Base-by-base conservation (phyloP, 495 filamentous ascomycete species). In the Hypomontagnella monticulosa region DNA sequence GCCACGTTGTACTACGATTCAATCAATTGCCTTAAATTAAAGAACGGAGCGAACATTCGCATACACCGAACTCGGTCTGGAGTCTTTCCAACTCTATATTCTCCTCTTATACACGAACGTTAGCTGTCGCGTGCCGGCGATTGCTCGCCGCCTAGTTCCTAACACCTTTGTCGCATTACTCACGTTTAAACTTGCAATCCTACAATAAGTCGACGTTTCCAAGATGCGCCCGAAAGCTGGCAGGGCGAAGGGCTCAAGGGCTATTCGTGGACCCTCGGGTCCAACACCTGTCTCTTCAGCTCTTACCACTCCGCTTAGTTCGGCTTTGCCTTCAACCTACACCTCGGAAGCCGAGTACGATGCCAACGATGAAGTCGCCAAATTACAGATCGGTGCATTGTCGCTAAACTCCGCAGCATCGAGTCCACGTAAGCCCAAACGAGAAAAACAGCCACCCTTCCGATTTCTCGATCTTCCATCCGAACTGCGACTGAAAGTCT, bases 391-490 rank as follows among this genome's bases (percentile, higher is more conserved):
- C 16, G 62, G 69, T 32, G 70, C 68, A 0, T 52, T 81, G 23
- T 69, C 75, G 8, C 61, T 81, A 8, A 57, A 71, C 42, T 61
- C 62, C n/a, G 54, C 65, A 14, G 16, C 57, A 38, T 42, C 63
- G 12, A 61, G 47, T 18, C 44, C 23, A 16, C 66, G 57, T 10
- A 64, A 57, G 14, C 61, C 55, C 1, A 73, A 68, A 41, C 59
- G 69, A 46, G 48, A 14, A 20, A 71, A 74, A 62, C 70, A 51
- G 47, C 62, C 10, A 40, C 81, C 85, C 0, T 96, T 96, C 69
- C 85, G 80, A 23, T 93, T 96, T 75, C 84, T 96, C 71, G 83
- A 88, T 47, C 80, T 97, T 0, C 93, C 93, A 0, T 83, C 86
- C 8, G 93, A 97, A 70, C 79, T 97, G 30, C 90, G 92, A 7